phyloP scores from a whole-genome alignment of 2,329 filamentous ascomycete species.

The Akanthomyces dipterigenus region DNA sequence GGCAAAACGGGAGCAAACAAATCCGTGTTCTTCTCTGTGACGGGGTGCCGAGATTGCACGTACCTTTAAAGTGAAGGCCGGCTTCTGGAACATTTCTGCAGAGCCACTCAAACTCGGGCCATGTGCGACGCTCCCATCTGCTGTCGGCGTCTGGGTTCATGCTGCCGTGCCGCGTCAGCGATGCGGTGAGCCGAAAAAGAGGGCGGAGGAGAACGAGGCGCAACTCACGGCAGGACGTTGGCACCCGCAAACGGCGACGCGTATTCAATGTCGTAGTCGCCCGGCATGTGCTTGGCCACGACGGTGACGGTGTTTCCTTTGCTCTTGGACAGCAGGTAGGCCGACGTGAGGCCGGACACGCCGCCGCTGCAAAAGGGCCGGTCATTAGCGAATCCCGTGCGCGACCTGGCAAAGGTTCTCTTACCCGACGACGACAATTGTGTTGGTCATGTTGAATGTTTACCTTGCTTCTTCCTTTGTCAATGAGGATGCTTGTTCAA shows the following conservation, averaged over 20 bases:
- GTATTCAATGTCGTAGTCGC: conserved; percentile 88
- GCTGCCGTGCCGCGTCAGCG: conserved; percentile 20
- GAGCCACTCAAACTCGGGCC: conserved; percentile 54
- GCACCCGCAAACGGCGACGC: conserved; percentile 85
- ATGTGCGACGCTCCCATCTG: conserved; percentile 58
- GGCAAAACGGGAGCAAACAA: neutral
- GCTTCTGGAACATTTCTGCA: conserved; percentile 64
- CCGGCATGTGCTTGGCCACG: conserved; percentile 83
- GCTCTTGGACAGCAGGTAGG: conserved; percentile 40
- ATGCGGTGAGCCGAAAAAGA: neutral
- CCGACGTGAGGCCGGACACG: conserved; percentile 50
- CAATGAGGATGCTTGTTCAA: neutral
- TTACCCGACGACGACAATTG: conserved; percentile 30
- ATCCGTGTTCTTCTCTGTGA: neutral
- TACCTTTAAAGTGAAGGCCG: conserved; percentile 72
- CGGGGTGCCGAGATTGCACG: conserved; percentile 10
- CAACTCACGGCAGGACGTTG: conserved; percentile 64
- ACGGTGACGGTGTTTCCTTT: conserved; percentile 53
- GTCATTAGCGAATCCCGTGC: neutral
- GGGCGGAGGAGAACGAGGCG: neutral
- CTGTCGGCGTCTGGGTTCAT: conserved; percentile 38
- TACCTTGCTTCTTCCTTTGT: neutral
- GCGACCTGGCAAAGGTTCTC: neutral
- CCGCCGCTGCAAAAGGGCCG: conserved; percentile 31
- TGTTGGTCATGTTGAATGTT: conserved; percentile 22